Evolutionary conservation across 306 rosid species (phyloP).

Genomic region (Castanea sativa): DNA sequence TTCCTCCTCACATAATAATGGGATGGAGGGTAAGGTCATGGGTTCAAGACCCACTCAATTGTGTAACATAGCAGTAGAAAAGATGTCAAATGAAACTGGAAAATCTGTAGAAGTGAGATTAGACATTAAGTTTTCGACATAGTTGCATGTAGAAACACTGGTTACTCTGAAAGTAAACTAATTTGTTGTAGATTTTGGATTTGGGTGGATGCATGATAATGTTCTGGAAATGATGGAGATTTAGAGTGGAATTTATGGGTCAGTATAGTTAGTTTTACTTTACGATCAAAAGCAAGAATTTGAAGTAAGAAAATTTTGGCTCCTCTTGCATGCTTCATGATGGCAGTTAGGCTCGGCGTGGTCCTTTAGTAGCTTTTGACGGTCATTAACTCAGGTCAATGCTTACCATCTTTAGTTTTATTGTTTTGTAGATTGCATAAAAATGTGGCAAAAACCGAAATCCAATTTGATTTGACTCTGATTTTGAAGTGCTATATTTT

Average conservation of each 20-base stretch:
- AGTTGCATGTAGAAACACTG: background rate
- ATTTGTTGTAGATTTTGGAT: background rate
- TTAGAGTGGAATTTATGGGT: background rate
- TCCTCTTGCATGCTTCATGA: background rate
- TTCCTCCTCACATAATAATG: no score
- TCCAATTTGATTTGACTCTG: background rate
- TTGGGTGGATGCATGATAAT: conserved; percentile 12
- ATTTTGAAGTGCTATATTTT: background rate
- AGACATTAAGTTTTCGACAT: background rate
- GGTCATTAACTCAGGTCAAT: background rate
- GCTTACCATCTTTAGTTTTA: background rate
- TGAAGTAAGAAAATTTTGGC: background rate
- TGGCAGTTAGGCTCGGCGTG: background rate
- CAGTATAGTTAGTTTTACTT: background rate
- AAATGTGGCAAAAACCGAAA: background rate
- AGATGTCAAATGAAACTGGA: no score
- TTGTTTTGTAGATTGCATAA: background rate
- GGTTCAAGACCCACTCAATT: no score
- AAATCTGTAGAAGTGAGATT: background rate
- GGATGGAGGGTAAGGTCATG: no score
- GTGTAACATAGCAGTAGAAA: no score
- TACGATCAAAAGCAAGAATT: background rate
- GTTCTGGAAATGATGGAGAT: background rate
- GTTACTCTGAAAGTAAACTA: background rate
- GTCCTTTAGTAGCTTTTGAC: background rate